Percentiles rank a stretch among this genome's conserved stretches.
phyloP scores from a whole-genome alignment of 371 early-diverging fungal genomes.

The Actinomortierella ambigua region DNA sequence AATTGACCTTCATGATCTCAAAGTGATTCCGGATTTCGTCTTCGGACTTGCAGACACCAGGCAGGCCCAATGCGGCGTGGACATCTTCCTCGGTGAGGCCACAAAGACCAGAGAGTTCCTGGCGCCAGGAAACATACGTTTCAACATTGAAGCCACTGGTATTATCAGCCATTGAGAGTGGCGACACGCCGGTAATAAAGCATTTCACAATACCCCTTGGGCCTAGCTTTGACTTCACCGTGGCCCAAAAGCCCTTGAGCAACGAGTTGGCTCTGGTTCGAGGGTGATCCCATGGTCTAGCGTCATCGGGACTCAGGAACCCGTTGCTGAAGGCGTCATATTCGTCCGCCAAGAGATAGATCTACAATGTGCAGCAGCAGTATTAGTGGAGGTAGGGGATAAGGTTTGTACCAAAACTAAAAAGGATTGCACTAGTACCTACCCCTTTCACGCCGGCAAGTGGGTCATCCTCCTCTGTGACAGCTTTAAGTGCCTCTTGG shows the following conservation, averaged over 20 bases:
- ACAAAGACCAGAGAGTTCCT: slow-evolving; percentile 25
- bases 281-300: slow-evolving; percentile 16
- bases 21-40: slow-evolving; percentile 13
- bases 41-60: slow-evolving; percentile 10
- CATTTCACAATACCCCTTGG: slow-evolving; percentile 23
- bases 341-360: slow-evolving; percentile 39
- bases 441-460: slow-evolving; percentile 28
- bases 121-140: slow-evolving; percentile 21
- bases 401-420: not conserved
- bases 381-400: too few relatives aligned
- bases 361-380: slow-evolving; percentile 9
- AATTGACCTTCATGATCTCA: slow-evolving; percentile 18
- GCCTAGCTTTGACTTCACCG: slow-evolving; percentile 17
- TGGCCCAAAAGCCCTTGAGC: slow-evolving; percentile 35
- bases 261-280: slow-evolving; percentile 11
- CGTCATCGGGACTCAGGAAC: slow-evolving; percentile 18
- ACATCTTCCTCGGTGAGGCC: slow-evolving; percentile 22
- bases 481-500: slow-evolving; percentile 6
- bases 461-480: slow-evolving; percentile 9
- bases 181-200: slow-evolving; percentile 37
- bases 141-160: slow-evolving; percentile 40
- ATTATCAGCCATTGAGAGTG: slow-evolving; percentile 29
- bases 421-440: slow-evolving; percentile 1
- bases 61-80: slow-evolving; percentile 12
- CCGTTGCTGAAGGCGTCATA: slow-evolving; percentile 34